Evolutionary conservation across 1,284 basidiomycete genomes (phyloP).

Genomic region (Cryptococcus hybrid): DNA sequence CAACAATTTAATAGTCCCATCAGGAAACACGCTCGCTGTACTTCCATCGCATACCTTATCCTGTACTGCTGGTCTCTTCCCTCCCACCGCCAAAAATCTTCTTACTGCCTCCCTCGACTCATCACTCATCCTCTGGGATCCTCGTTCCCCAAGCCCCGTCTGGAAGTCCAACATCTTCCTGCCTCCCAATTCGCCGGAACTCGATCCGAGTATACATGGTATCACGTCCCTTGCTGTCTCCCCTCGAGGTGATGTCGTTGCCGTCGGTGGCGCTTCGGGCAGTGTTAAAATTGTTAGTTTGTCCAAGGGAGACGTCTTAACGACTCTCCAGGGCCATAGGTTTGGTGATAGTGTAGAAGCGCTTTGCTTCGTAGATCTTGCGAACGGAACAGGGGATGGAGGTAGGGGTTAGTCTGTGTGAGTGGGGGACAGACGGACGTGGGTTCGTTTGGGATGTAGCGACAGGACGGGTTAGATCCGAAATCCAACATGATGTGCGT

Average conservation of each 20-base stretch:
- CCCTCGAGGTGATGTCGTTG: slow-evolving; percentile 75
- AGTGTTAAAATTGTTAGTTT: slow-evolving; percentile 80
- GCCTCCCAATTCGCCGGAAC: slow-evolving; percentile 58
- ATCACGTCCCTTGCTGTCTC: slow-evolving; percentile 87
- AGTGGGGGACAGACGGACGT: slow-evolving; percentile 90
- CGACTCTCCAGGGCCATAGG: slow-evolving; percentile 74
- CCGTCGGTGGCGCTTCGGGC: slow-evolving; percentile 84
- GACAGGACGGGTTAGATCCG: slow-evolving; percentile 74
- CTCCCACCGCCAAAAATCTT: slow-evolving; percentile 71
- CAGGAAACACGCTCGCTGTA: slow-evolving; percentile 91
- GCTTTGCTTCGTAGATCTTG: slow-evolving; percentile 77
- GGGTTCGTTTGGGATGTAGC: slow-evolving; percentile 90
- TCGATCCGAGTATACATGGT: slow-evolving; percentile 56
- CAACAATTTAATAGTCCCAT: slow-evolving; percentile 65
- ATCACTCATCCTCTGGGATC: slow-evolving; percentile 88
- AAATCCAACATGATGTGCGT: slow-evolving; percentile 69
- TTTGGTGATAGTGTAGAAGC: slow-evolving; percentile 89
- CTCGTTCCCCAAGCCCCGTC: slow-evolving; percentile 62
- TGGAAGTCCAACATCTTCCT: slow-evolving; percentile 55
- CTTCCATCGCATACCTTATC: slow-evolving; percentile 85
- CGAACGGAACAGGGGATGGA: slow-evolving; percentile 55
- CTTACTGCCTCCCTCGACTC: slow-evolving; percentile 83
- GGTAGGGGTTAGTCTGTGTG: slow-evolving; percentile 66
- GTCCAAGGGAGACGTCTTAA: slow-evolving; percentile 78
- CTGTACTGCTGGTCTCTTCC: slow-evolving; percentile 86